Evolutionary conservation across 1,139 yeast genomes (phyloP).

Genomic region (Protomyces macrosporus): DNA sequence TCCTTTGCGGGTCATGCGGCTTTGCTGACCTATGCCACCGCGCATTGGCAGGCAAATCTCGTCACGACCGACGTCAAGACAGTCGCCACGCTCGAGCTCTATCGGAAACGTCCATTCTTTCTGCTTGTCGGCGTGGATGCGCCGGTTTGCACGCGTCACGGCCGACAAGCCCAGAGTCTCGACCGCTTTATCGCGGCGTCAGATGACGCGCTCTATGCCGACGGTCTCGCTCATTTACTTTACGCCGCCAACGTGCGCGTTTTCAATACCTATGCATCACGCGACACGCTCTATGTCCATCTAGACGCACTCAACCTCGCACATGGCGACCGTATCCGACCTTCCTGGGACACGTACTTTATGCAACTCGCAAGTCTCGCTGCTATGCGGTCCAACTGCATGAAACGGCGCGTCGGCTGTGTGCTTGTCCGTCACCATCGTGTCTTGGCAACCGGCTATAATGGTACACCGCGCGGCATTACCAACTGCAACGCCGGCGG

Average conservation of each 20-base stretch:
- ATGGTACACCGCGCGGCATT: constrained; percentile 90
- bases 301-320: constrained; percentile 52
- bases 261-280: constrained; percentile 52
- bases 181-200: constrained; percentile 46
- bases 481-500: constrained; percentile 94
- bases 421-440: constrained; percentile 81
- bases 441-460: constrained; percentile 93
- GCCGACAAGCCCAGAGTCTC: constrained; percentile 42
- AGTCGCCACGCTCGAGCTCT: constrained; percentile 45
- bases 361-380: constrained; percentile 92
- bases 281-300: constrained; percentile 49
- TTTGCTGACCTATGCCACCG: constrained; percentile 61
- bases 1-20: constrained; percentile 35
- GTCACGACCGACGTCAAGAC: constrained; percentile 54
- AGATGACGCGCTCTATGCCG: constrained; percentile 46
- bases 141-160: constrained; percentile 53
- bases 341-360: constrained; percentile 93
- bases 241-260: constrained; percentile 58
- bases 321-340: constrained; percentile 66
- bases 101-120: constrained; percentile 77
- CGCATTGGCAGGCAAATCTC: constrained; percentile 59
- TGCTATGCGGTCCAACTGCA: constrained; percentile 86
- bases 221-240: constrained; percentile 47
- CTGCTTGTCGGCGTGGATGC: constrained; percentile 77
- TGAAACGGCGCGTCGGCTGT: constrained; percentile 96